These are phyloP conservation scores for Beauveria sp. DNA, from an alignment of 2,329 filamentous ascomycete genomes.

Conservation along the genomic window DNA sequence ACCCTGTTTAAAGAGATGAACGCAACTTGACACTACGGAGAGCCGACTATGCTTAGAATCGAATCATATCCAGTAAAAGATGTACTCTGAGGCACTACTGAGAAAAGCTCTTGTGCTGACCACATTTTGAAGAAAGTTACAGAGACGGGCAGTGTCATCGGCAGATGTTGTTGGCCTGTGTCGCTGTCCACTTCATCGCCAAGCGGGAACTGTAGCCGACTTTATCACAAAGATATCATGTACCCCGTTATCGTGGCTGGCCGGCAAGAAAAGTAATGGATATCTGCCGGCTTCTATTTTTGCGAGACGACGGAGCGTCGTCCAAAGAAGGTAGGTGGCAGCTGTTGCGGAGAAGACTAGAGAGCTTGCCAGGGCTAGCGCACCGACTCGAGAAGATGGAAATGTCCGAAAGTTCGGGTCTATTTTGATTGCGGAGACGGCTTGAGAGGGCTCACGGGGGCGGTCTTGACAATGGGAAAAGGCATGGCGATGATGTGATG, in stretches of 20 bases:
- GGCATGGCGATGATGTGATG: too few relatives aligned
- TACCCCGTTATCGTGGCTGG: not conserved
- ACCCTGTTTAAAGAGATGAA: not conserved
- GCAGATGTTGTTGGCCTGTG: not conserved
- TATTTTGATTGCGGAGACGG: not conserved
- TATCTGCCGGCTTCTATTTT: not conserved
- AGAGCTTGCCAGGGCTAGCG: not conserved
- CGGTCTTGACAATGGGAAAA: too few relatives aligned
- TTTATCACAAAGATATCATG: not conserved
- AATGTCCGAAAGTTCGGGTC: not conserved
- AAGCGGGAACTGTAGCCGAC: not conserved
- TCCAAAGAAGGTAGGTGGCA: constrained; percentile 7
- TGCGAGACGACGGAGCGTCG: not conserved
- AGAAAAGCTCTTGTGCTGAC: too few relatives aligned
- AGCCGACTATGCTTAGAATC: not conserved
- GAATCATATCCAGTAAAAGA: too few relatives aligned
- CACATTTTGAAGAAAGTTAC: not conserved
- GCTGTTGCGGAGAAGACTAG: not conserved
- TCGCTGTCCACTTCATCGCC: not conserved
- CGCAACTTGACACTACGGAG: not conserved
- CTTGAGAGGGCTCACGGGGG: too few relatives aligned
- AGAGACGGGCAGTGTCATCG: not conserved
- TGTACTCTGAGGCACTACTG: not conserved
- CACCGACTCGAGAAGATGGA: not conserved
- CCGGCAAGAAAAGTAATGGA: not conserved